Evolutionary conservation across 495 filamentous ascomycete genomes (phyloP), one percentile per base, ranked within the genome.

Genomic region (Aspergillus bridgeri): DNA sequence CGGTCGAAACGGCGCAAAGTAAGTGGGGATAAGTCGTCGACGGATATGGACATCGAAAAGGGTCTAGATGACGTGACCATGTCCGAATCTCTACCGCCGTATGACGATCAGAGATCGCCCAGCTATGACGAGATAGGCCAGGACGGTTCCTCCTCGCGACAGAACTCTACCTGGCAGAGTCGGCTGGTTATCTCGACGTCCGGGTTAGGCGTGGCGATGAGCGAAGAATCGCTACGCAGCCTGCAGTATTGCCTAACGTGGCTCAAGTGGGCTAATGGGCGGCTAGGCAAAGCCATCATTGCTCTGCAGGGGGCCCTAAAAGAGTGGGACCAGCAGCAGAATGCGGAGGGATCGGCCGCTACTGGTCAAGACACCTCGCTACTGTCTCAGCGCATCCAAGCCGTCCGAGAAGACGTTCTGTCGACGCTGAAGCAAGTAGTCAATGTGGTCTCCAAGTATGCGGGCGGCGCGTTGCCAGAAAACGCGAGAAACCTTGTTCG

Each of bases 171-270:
- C 25, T 95, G 90, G 91, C 85, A 87, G 62, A 87, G 86, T 9
- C 83, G 89, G 38, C 75, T 98, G 15, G 84, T 95, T 20, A 86
- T 95, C 58, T 86, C 86, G 15, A 95, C 92, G 0, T 92, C 89
- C 0, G 91, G 90, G 0, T 77, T 97, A 3, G 87, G 90, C 29
- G 86, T 92, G 19, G 91, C 93, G 0, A 89, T 98, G 80, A 92
- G 86, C 63, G 89, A 95, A 20, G 87, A 91, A 63, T 92, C 88
- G 47, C 74, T 95, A 13, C 78, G 82, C 13, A 89, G 83, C 56
- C 75, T 98, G 23, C 87, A 86, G 63, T 90, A 86, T 62, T 94
- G 89, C 62, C 74, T 96, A 17, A 77, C 80, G 19, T 86, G 87
- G 78, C 76, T 96, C n/a, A 79, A 83, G 45, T 83, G 84, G 79